Base-by-base conservation (phyloP, 805 yeast species). In the Sugiyamaella smithiae region DNA sequence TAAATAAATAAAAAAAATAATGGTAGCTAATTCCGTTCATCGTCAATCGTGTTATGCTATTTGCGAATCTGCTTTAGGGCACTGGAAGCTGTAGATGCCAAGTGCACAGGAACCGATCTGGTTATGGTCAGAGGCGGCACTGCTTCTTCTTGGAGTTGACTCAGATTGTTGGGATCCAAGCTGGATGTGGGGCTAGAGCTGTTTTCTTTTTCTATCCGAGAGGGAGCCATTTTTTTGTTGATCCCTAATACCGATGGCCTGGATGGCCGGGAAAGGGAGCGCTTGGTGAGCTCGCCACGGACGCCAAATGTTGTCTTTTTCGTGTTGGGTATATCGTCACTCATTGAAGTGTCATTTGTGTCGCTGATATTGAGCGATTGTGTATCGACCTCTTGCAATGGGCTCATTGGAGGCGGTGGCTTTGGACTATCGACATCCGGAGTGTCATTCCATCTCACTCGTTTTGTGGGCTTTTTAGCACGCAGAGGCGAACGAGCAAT, bases 401-500 rank as follows among this genome's bases (percentile, higher is more conserved):
- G 22, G 19, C 43, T 26, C 22, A 28, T 12, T 11, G 45, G 24
- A n/a, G 17, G 4, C n/a, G n/a, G n/a, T 6, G 11, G 43, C 6
- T 5, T 5, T 8, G 45, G 45, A 22, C 25, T 38, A 4, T 19
- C 29, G 25, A 22, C 22, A 17, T 22, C 42, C 7, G 37, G 19
- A 33, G 14, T n/a, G 37, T 58, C 63, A 24, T 55, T 56, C 63
- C 63, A 59, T 40, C 62, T 43, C 4, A 59, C 63, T 35, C 58
- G 46, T 33, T 59, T 59, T 7, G 56, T 37, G 1, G 52, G 41
- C 43, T 53, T 57, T 40, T 47, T 51, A 20, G 45, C 36, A 26
- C 50, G 44, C 25, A 28, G 25, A 1, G 58, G 56, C 4, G 54
- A 51, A 1, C 48, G 31, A 22, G 43, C 45, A 17, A 48, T 37